Percentiles rank a stretch among this genome's conserved stretches.
These are phyloP conservation scores for Hypoxylon sp. DNA, from an alignment of 2,329 filamentous ascomycete genomes.

Conservation along the genomic window DNA sequence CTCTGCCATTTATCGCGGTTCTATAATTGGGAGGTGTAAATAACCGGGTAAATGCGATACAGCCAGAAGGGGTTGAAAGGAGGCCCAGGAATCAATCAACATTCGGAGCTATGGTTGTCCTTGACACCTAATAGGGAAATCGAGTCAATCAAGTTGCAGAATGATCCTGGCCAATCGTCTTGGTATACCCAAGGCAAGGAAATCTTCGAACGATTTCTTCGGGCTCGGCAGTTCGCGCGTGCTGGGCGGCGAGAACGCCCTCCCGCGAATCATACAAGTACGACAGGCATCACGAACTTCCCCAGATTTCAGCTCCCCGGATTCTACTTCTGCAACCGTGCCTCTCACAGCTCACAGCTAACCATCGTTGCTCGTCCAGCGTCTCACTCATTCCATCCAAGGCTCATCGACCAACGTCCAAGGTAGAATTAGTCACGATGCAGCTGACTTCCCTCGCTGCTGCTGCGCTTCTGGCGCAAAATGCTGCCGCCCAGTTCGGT, in stretches of 20 bases:
- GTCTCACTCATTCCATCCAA: constrained; percentile 18
- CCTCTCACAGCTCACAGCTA: constrained; percentile 29
- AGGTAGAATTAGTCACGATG: constrained; percentile 49
- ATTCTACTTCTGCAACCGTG: constrained; percentile 42
- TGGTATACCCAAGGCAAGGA: constrained; percentile 37
- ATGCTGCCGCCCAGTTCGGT: constrained; percentile 53
- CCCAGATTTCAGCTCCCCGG: constrained; percentile 45
- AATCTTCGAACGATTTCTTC: constrained; percentile 45
- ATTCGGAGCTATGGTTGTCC: constrained; percentile 47
- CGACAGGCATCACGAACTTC: constrained; percentile 43
- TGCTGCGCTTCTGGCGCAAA: constrained; percentile 53
- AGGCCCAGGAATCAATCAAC: constrained; percentile 50
- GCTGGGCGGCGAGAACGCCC: constrained; percentile 35
- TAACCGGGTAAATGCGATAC: constrained; percentile 53
- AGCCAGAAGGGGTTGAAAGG: constrained; percentile 49
- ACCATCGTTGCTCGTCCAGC: constrained; percentile 31
- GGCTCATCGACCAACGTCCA: constrained; percentile 22
- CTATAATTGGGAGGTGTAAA: constrained; percentile 52
- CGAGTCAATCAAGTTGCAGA: constrained; percentile 48
- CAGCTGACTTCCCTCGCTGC: constrained; percentile 55
- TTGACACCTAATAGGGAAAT: constrained; percentile 47
- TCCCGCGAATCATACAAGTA: constrained; percentile 48
- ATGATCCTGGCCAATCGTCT: constrained; percentile 47
- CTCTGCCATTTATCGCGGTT: constrained; percentile 48
- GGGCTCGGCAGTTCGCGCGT: constrained; percentile 50